These are phyloP conservation scores for Euphorbia corollata DNA, from an alignment of 441 rosid species.

Conservation along the genomic window DNA sequence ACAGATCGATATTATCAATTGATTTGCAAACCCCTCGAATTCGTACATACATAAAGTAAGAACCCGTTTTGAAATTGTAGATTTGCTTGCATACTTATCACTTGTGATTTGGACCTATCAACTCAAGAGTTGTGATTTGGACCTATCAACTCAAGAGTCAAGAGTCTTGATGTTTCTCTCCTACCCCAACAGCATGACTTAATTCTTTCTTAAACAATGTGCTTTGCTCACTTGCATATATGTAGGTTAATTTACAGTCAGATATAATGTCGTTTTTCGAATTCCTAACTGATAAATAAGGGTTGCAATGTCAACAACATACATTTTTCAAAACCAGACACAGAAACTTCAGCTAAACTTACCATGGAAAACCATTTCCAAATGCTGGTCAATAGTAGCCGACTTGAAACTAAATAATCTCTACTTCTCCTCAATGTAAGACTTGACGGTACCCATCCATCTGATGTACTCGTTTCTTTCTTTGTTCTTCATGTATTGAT, in stretches of 20 bases:
- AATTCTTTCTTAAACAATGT: not conserved
- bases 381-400: slow-evolving; percentile 6
- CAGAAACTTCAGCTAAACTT: not conserved
- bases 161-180: not conserved
- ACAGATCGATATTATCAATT: too few species aligned
- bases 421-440: slow-evolving; percentile 51
- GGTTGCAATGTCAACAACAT: not conserved
- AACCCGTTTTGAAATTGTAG: not conserved
- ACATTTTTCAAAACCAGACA: not conserved
- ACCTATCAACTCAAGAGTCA: not conserved
- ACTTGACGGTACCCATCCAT: slow-evolving; percentile 67
- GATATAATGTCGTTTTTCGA: not conserved
- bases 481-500: slow-evolving; percentile 61
- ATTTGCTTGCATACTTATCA: slow-evolving; percentile 12
- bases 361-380: not conserved
- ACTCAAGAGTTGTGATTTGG: slow-evolving; percentile 8
- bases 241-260: not conserved
- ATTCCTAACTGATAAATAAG: not conserved
- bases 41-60: not conserved
- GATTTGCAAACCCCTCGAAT: too few species aligned
- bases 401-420: slow-evolving; percentile 1
- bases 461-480: slow-evolving; percentile 45
- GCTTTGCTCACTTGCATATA: slow-evolving; percentile 8
- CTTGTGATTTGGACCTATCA: slow-evolving; percentile 16
- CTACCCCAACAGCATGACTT: not conserved